Base-by-base conservation (phyloP, 352 stramenopile species). In the Pythium guiyangense region DNA sequence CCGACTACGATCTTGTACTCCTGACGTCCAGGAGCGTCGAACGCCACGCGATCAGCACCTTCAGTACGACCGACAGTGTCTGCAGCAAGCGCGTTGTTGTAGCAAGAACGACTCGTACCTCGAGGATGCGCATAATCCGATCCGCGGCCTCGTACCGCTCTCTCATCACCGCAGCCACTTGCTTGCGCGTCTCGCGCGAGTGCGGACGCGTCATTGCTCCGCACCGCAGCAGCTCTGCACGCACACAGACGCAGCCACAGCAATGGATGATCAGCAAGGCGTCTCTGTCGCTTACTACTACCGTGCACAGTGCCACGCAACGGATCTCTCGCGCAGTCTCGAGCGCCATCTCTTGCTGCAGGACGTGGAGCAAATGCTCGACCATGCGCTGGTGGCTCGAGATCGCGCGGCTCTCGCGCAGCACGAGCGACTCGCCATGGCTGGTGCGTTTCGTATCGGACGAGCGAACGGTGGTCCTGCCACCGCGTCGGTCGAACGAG, bases 121-220 rank as follows among this genome's bases (percentile, higher is more conserved):
- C 75, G 20, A 90, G 70, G 39, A 90, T 88, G 6, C 77, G 72
- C 79, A 90, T 90, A 58, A 88, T 77, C n/a, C 77, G 70, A 54
- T 90, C 77, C 20, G 77, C 74, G 37, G 79, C 65, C 53, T 88
- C 79, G 48, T 81, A 87, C 3, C 79, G 73, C n/a, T 80, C 70
- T 47, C 81, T 80, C 18, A 74, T 56, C 11, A 90, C 73, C 8
- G 57, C 35, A 17, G 69, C 67, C 14, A 90, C 46, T 1, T 63
- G 50, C 29, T 65, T 65, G 35, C 63, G 65, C 34, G 64, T 74
- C 53, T 87, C 70, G 0, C 69, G 55, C 40, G 74, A 84, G 0
- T 52, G 29, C 20, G 64, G 54, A 52, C 59, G 60, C 3, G 37
- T 25, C 29, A 57, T 26, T 46, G 51, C 27, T 62, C 63, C 69